A percentile compares a stretch with the other conserved stretches of the same genome.
phyloP scores from a whole-genome alignment of 805 yeast species.

The Myxozyma monticola region DNA sequence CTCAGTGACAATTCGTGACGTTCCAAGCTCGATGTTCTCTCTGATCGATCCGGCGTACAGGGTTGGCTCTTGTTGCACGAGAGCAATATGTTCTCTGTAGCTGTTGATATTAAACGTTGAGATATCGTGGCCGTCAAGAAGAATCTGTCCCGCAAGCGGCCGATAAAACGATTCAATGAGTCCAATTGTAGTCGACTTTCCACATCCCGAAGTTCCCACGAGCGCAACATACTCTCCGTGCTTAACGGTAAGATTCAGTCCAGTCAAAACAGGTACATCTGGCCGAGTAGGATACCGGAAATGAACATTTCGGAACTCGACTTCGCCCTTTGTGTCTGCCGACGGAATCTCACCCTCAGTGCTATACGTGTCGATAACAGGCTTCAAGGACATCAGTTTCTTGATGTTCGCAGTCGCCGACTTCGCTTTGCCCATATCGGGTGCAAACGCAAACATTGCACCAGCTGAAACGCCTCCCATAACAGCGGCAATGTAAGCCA shows the following conservation, averaged over 20 bases:
- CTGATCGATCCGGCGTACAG: constrained; percentile 55
- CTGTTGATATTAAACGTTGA: constrained; percentile 50
- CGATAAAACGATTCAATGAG: constrained; percentile 55
- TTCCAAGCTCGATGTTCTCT: constrained; percentile 58
- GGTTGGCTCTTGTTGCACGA: no score
- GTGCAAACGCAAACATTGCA: constrained; percentile 41
- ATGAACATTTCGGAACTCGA: constrained; percentile 58
- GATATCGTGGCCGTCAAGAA: no score
- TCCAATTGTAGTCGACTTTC: constrained; percentile 58
- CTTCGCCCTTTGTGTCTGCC: constrained; percentile 47
- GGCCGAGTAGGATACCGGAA: no score
- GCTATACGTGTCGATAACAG: constrained; percentile 39
- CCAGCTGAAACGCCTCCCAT: constrained; percentile 47
- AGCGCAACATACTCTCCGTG: constrained; percentile 59
- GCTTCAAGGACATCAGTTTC: constrained; percentile 36
- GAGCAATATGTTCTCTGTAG: constrained; percentile 59
- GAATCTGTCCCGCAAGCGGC: constrained; percentile 48
- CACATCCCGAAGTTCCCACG: constrained; percentile 68
- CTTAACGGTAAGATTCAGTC: constrained; percentile 52
- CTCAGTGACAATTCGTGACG: constrained; percentile 41
- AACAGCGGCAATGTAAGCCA: constrained; percentile 41
- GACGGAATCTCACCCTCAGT: constrained; percentile 37
- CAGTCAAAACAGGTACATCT: constrained; percentile 50
- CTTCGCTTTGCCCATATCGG: constrained; percentile 44
- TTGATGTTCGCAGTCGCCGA: constrained; percentile 40